These are phyloP conservation scores for Boletellus sp. DNA, from an alignment of 1,284 basidiomycete species.

Conservation along the genomic window DNA sequence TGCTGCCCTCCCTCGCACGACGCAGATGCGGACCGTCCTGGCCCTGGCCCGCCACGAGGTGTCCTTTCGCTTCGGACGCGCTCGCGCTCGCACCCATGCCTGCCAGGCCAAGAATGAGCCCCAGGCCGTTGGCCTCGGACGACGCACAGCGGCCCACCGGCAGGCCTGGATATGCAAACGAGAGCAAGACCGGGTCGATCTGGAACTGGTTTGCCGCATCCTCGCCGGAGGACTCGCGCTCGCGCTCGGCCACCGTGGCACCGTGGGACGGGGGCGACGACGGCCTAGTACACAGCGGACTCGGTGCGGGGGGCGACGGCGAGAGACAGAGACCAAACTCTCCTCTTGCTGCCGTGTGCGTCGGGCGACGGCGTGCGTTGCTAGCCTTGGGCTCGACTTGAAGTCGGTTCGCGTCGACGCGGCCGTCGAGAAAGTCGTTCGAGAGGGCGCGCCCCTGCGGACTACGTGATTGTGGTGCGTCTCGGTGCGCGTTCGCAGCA, in stretches of 20 bases:
- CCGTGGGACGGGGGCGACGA: too few species aligned
- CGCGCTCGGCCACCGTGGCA: too few species aligned
- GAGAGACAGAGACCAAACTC: too few species aligned
- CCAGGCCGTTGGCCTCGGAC: background rate
- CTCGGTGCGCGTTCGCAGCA: background rate
- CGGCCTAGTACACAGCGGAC: too few species aligned
- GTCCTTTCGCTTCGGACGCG: too few species aligned
- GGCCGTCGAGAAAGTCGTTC: conserved; percentile 14
- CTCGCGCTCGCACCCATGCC: too few species aligned
- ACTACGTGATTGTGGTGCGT: background rate
- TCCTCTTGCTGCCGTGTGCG: too few species aligned
- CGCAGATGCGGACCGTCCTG: background rate
- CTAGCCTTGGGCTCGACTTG: background rate
- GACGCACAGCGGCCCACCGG: background rate
- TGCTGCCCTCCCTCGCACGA: background rate
- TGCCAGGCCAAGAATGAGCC: background rate
- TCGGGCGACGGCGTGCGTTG: background rate
- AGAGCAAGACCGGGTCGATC: conserved; percentile 29
- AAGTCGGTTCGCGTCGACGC: conserved; percentile 8
- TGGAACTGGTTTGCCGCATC: conserved; percentile 9
- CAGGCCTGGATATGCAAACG: conserved; percentile 12
- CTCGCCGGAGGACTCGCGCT: background rate
- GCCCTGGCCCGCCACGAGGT: too few species aligned
- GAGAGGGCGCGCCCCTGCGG: conserved; percentile 17
- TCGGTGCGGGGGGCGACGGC: too few species aligned